These are phyloP conservation scores for Botrytis fragariae DNA, from an alignment of 2,329 filamentous ascomycete genomes.

Conservation along the genomic window DNA sequence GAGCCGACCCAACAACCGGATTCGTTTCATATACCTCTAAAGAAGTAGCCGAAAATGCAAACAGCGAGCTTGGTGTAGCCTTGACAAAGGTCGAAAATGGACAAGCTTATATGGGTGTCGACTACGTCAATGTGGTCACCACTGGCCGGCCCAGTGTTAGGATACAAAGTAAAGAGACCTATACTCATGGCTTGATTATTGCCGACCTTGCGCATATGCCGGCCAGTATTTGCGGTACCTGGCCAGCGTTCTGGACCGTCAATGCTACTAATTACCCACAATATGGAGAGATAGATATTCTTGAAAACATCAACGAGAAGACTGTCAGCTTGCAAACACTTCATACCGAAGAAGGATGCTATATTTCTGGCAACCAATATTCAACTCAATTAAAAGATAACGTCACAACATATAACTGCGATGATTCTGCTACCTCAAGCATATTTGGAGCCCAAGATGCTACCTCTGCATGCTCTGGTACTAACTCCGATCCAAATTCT, in stretches of 20 bases:
- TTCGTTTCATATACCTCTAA: constrained; percentile 60
- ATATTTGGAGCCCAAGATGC: constrained; percentile 43
- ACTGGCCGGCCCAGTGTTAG: constrained; percentile 62
- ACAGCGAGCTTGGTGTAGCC: constrained; percentile 30
- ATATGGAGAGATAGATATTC: constrained; percentile 62
- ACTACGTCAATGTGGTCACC: constrained; percentile 54
- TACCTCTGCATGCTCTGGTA: constrained; percentile 29
- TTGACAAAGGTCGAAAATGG: constrained; percentile 54
- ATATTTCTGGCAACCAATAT: constrained; percentile 35
- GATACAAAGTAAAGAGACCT: constrained; percentile 62
- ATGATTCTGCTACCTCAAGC: constrained; percentile 28
- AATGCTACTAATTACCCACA: constrained; percentile 57
- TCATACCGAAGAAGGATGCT: constrained; percentile 53
- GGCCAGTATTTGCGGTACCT: constrained; percentile 68
- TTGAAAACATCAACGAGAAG: constrained; percentile 66
- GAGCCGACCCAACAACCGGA: constrained; percentile 61
- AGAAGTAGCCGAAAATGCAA: constrained; percentile 49
- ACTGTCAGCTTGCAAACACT: constrained; percentile 59
- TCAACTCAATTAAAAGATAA: constrained; percentile 1
- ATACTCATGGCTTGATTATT: constrained; percentile 65
- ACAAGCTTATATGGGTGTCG: constrained; percentile 66
- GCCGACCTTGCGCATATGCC: constrained; percentile 64
- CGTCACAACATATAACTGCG: constrained; percentile 28
- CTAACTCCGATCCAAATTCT: constrained; percentile 44
- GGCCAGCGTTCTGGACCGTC: constrained; percentile 64